Conservation (phyloP, 768 basidiomycete genomes). For the Lactarius vividus region DNA sequence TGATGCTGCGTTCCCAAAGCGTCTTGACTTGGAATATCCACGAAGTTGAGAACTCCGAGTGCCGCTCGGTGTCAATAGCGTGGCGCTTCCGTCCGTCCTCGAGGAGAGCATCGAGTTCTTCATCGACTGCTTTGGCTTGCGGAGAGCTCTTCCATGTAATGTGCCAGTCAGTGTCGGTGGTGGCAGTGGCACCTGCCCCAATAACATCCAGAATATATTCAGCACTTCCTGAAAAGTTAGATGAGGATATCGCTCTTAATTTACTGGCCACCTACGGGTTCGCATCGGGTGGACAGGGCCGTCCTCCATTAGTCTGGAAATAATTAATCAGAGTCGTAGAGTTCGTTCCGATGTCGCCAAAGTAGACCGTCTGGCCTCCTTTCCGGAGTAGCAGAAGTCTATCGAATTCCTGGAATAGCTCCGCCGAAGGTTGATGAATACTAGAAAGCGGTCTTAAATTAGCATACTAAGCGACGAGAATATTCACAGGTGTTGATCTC, state of each 20-base stretch:
- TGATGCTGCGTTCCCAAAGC: constrained; percentile 35
- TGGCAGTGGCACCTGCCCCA: constrained; percentile 53
- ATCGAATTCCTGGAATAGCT: constrained; percentile 86
- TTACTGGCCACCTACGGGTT: constrained; percentile 52
- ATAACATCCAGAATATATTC: constrained; percentile 53
- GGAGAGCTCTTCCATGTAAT: constrained; percentile 46
- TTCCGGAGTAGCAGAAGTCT: constrained; percentile 62
- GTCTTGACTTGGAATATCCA: constrained; percentile 39
- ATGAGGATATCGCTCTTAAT: neutral
- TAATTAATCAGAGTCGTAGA: constrained; percentile 66
- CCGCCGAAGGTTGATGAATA: constrained; percentile 84
- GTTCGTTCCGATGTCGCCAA: constrained; percentile 67
- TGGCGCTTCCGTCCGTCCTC: constrained; percentile 35
- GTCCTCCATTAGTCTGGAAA: constrained; percentile 68
- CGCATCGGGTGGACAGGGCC: constrained; percentile 56
- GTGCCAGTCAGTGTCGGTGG: constrained; percentile 48
- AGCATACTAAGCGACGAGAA: neutral
- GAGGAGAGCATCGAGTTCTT: constrained; percentile 46
- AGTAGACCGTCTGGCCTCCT: constrained; percentile 76
- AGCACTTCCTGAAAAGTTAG: constrained; percentile 33
- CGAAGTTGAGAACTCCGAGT: constrained; percentile 38
- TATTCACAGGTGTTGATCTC: neutral
- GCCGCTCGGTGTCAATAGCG: constrained; percentile 29
- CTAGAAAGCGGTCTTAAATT: neutral
- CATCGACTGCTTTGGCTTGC: constrained; percentile 39